Percentiles rank a stretch among this genome's conserved stretches.
phyloP scores from a whole-genome alignment of 176 grass and related monocot species.

The Carex kokanica region DNA sequence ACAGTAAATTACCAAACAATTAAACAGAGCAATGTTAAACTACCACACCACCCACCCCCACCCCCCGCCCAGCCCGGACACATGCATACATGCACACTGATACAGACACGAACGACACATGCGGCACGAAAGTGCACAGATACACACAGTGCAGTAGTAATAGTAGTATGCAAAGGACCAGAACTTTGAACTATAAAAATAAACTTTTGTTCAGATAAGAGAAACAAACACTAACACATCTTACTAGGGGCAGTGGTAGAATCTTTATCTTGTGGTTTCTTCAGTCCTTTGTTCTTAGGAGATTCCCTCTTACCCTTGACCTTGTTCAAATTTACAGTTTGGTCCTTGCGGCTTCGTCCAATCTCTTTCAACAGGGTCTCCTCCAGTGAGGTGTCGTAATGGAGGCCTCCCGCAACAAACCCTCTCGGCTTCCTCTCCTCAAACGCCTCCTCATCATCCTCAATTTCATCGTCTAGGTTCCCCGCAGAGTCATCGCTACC shows the following conservation, averaged over 20 bases:
- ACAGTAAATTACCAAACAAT: too few relatives aligned
- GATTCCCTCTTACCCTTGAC: conserved; percentile 1
- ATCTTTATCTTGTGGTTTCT: neutral
- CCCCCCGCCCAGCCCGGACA: too few relatives aligned
- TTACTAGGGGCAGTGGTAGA: neutral
- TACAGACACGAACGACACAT: too few relatives aligned
- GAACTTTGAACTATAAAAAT: neutral
- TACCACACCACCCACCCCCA: too few relatives aligned
- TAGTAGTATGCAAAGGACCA: neutral
- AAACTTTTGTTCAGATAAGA: neutral
- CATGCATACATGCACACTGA: too few relatives aligned
- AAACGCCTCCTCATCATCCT: neutral
- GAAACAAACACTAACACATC: conserved; percentile 1
- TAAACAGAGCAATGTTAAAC: too few relatives aligned
- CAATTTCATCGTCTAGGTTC: conserved; percentile 9
- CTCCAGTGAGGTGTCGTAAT: conserved; percentile 17
- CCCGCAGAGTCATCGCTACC: neutral
- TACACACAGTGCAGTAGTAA: neutral
- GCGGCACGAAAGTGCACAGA: too few relatives aligned
- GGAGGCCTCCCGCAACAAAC: neutral
- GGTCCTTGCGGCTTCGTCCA: neutral
- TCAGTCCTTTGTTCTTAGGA: conserved; percentile 9
- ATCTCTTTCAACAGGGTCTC: conserved; percentile 10
- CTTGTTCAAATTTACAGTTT: neutral
- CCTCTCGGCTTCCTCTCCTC: conserved; percentile 3